phyloP scores from a whole-genome alignment of 106 monocot species.

The Acorus gramineus region DNA sequence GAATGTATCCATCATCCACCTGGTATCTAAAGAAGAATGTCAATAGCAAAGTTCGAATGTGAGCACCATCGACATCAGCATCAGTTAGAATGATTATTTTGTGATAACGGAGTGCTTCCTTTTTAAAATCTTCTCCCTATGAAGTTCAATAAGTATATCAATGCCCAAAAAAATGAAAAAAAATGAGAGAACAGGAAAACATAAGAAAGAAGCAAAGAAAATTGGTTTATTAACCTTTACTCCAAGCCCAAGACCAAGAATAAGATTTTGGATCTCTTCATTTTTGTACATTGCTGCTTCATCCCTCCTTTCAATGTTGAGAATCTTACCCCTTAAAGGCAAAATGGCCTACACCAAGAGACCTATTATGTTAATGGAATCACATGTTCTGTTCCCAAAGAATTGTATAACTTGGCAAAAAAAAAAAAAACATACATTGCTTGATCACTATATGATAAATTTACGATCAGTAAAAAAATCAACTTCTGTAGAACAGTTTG shows the following conservation, averaged over 20 bases:
- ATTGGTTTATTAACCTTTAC: slow-evolving; percentile 54
- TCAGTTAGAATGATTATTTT: slow-evolving; percentile 97
- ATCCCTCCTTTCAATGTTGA: slow-evolving; percentile 94
- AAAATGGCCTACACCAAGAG: slow-evolving; percentile 66
- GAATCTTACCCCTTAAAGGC: slow-evolving; percentile 92
- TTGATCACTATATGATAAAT: too few relatives aligned
- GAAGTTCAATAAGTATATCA: slow-evolving; percentile 12
- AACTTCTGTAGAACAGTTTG: too few relatives aligned
- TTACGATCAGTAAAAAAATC: too few relatives aligned
- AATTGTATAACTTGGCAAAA: too few relatives aligned
- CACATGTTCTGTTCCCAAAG: too few relatives aligned
- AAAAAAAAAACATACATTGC: too few relatives aligned
- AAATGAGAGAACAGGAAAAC: not conserved
- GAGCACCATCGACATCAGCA: slow-evolving; percentile 99
- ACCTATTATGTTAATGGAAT: too few relatives aligned
- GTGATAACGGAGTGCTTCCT: slow-evolving; percentile 86
- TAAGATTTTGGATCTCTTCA: slow-evolving; percentile 97
- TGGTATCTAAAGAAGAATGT: slow-evolving; percentile 99
- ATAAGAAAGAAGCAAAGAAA: not conserved
- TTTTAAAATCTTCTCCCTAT: slow-evolving; percentile 96
- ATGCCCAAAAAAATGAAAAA: not conserved
- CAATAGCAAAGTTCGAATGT: slow-evolving; percentile 88
- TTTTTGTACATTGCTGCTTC: slow-evolving; percentile 99
- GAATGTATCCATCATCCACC: slow-evolving; percentile 21
- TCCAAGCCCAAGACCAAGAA: slow-evolving; percentile 95